Evolutionary conservation across 2,329 filamentous ascomycete species (phyloP), one percentile per base, ranked within the genome.

Genomic region (Aspergillus pseudoviridinutans): DNA sequence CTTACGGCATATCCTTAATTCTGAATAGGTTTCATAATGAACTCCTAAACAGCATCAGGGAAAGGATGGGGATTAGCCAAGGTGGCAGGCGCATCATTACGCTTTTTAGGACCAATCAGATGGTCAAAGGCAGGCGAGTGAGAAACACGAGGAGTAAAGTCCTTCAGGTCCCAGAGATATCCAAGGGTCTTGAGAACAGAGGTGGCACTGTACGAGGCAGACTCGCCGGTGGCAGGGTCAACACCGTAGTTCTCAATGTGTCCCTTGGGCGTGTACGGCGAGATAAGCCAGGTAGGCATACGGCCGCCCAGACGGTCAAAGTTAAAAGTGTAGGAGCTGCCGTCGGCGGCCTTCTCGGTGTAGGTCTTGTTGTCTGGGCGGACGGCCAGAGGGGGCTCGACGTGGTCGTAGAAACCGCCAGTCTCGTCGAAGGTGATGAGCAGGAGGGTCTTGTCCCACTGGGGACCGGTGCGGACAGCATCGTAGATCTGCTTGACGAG

Each of bases 401-500:
- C 68, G 62, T 74, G 72, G 65, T 74, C 72, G 61, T 64, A 71
- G 66, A 74, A 74, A 41, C 72, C 72, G 57, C 72, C 71, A 2
- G 68, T 70, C 64, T 74, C 72, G 42, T 74, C 72, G 58, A 68
- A 74, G 51, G 70, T 72, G 49, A 74, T 52, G 22, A 74, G 57
- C 20, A 73, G 64, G 12, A 74, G 64, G 41, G 70, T 71, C 56
- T 72, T 66, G 9, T 74, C 65, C 72, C 72, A 74, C 54, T 74
- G 70, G 14, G 70, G 69, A 6, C 70, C 62, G 38, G 68, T 63
- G 58, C 72, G 72, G 49, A 74, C 51, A 32, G 72, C 64, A 24
- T 74, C 72, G 57, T 74, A 74, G 58, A 74, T 61, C 51, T 73
- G 64, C 66, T 74, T 74, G 50, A 74, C 62, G 20, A 76, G 66